Evolutionary conservation across 345 rosid genomes (phyloP).

Genomic region (Citrus glauca): DNA sequence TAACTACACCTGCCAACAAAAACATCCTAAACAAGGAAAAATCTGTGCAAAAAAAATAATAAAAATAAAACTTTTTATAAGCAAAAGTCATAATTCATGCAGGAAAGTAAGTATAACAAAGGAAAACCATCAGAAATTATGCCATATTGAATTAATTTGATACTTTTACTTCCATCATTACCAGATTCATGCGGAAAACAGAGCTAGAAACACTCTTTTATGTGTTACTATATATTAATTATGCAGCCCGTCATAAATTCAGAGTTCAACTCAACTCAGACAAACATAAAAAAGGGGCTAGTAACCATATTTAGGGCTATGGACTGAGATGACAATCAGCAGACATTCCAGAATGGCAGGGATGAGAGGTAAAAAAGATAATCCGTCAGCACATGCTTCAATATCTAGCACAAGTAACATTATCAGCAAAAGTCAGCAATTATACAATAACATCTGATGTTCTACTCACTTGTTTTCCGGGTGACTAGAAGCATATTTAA

Average conservation of each 20-base stretch:
- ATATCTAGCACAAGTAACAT: constrained; percentile 6
- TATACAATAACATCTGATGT: neutral
- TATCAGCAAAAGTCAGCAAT: constrained; percentile 2
- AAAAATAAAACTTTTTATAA: neutral
- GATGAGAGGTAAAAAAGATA: neutral
- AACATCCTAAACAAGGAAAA: constrained; percentile 19
- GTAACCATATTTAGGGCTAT: neutral
- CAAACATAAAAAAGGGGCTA: neutral
- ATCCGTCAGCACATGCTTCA: neutral
- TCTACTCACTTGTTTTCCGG: constrained; percentile 67
- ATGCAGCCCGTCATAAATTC: neutral
- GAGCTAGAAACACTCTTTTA: neutral
- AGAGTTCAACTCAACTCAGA: neutral
- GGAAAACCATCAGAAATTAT: neutral
- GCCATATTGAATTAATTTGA: neutral
- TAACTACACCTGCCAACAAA: neutral
- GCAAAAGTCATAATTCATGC: neutral
- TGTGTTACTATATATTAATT: neutral
- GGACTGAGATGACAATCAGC: neutral
- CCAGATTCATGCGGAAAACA: neutral
- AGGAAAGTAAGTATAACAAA: neutral
- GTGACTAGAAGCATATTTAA: constrained; percentile 64
- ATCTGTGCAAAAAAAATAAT: neutral
- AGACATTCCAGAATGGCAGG: neutral
- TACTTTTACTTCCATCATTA: neutral